Evolutionary conservation across 2,329 filamentous ascomycete genomes (phyloP).

Genomic region (Claviceps quebecensis): DNA sequence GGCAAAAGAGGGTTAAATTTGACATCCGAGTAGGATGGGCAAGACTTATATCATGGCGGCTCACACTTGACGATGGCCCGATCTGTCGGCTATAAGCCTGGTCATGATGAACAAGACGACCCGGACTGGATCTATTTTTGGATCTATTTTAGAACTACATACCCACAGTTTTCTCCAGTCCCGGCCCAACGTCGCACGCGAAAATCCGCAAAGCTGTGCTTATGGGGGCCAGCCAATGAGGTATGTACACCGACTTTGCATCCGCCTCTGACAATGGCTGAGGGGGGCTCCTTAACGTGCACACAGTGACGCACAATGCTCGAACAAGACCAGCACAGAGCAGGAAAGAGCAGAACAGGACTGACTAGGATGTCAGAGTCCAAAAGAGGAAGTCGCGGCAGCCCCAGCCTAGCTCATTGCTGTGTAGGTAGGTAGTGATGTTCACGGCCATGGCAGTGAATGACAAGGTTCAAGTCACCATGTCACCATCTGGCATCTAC

Average conservation of each 20-base stretch:
- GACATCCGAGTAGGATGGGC: constrained; percentile 27
- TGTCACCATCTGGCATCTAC: constrained; percentile 1
- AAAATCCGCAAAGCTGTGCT: constrained; percentile 25
- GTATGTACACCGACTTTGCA: not conserved
- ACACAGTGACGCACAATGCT: not conserved
- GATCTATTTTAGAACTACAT: constrained; percentile 25
- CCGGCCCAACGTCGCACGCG: constrained; percentile 1
- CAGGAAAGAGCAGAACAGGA: not conserved
- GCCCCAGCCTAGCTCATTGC: not conserved
- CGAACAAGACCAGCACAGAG: not conserved
- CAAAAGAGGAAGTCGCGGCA: constrained; percentile 8
- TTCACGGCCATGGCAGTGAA: not conserved
- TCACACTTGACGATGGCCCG: constrained; percentile 20
- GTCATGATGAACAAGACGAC: constrained; percentile 10
- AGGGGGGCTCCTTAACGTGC: not conserved
- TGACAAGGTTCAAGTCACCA: not conserved
- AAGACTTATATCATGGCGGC: constrained; percentile 46
- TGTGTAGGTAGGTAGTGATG: not conserved
- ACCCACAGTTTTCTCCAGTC: constrained; percentile 5
- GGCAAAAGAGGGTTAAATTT: constrained; percentile 24
- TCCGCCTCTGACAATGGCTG: not conserved
- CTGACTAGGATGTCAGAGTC: constrained; percentile 1
- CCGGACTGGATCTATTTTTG: constrained; percentile 25
- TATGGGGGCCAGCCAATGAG: constrained; percentile 31
- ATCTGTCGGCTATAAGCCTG: constrained; percentile 17